phyloP scores from a whole-genome alignment of 331 rosid genomes.

The Malus hybrid region DNA sequence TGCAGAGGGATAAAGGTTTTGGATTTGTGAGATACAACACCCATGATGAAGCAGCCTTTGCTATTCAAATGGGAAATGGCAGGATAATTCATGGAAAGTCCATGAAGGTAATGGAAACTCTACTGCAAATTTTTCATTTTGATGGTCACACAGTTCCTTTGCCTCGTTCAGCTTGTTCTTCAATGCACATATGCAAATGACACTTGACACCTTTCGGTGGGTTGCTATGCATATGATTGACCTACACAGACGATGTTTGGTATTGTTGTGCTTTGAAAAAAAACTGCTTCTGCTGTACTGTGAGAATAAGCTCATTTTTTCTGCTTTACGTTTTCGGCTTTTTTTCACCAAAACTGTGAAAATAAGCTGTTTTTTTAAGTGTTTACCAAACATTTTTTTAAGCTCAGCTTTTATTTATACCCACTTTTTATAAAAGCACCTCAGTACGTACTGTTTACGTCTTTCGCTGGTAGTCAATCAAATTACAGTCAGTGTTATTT shows the following conservation, averaged over 20 bases:
- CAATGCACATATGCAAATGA: slow-evolving; percentile 1
- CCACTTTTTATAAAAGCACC: no score
- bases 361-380: no score
- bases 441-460: not conserved
- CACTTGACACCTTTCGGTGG: not conserved
- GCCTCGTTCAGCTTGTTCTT: not conserved
- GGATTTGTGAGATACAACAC: slow-evolving; percentile 84
- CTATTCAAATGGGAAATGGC: slow-evolving; percentile 71
- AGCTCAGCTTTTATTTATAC: no score
- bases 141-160: not conserved
- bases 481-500: not conserved
- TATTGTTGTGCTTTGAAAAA: no score
- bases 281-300: no score
- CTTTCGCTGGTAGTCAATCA: not conserved
- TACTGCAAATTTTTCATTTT: not conserved
- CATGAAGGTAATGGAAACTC: slow-evolving; percentile 50
- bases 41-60: slow-evolving; percentile 80
- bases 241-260: not conserved
- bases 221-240: not conserved
- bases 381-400: no score
- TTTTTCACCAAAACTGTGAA: no score
- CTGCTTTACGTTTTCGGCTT: no score
- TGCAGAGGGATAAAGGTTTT: slow-evolving; percentile 83
- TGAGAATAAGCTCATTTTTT: no score
- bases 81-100: slow-evolving; percentile 55